Base-by-base conservation (phyloP, 257 asterid genomes). In the Primulina tabacum region DNA sequence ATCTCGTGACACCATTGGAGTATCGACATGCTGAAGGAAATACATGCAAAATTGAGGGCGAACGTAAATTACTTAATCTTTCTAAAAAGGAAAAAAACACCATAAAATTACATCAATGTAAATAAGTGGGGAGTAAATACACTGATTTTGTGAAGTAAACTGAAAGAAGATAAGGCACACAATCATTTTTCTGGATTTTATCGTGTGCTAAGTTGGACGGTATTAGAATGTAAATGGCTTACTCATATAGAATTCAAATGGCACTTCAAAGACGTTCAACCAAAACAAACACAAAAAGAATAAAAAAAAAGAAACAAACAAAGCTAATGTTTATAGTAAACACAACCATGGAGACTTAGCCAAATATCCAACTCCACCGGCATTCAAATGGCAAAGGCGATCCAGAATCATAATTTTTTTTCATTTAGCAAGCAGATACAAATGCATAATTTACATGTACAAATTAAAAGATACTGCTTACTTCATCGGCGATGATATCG, bases 401-500 rank as follows among this genome's bases (percentile, higher is more conserved):
- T 50, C 57, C 20, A 17, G 3, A 50, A 50, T 50, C 57, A 50
- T 5, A 43, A 4, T 14, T 43, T 11, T 6, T 43, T 43, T 14
- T 59, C 2, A 20, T 61, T 28, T 55, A 12, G 38, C 29, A 0
- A 28, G 3, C n/a, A 56, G 20, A 9, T 14, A 37, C 28, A 8
- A 50, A 50, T 17, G 38, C 8, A 59, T 10, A 3, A 2, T 10
- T 58, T 24, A 50, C 57, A 62, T 57, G 62, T 2, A 24, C 14
- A 68, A 55, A 29, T 20, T 11, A 29, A 56, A 70, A 67, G 65
- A 53, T 8, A 62, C 67, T 58, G 71, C 92, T 91, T 89, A 94
- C 99, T 72, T 91, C 98, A 77, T 91, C 96, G 2, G 94, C 86
- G 52, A 94, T 92, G 68, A 94, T 88, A 81, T 94, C 99, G 21